Base-by-base conservation (phyloP, 768 basidiomycete species). In the Cystobasidium onofrii region DNA sequence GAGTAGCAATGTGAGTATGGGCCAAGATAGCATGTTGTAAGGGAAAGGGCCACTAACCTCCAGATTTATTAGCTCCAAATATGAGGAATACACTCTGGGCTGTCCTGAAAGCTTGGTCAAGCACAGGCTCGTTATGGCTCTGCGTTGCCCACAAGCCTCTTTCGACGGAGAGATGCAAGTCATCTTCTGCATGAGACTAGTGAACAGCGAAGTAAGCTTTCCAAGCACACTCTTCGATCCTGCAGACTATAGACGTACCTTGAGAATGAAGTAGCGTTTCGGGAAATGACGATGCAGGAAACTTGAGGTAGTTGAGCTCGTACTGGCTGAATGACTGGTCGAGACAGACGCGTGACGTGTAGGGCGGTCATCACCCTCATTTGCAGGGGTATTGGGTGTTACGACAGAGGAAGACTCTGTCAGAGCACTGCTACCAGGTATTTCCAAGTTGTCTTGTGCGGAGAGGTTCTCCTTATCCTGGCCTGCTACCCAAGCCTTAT, bases 51-150 rank as follows among this genome's bases (percentile, higher is more conserved):
- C 39, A 41, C 63, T 36, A 4, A 67, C 65, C 91, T 41, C 95
- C 92, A 72, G 89, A 90, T 80, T 89, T 91, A 82, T 97, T 97
- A 20, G 90, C 95, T 41, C 92, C 86, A 77, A 97, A 97, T 73
- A 98, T 87, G 54, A 97, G 85, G 78, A 85, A 90, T 1, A 97
- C 94, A n/a, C 73, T 73, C 29, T 94, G 90, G 75, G 89, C 89
- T 1, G 92, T 96, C n/a, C 93, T 87, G 81, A 84, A 98, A 0
- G 95, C 94, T 80, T 91, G 91, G 76, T 97, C 92, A 18, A 96
- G 83, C 61, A 95, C 87, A 10, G 86, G 87, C 81, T 78, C 78
- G 67, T 79, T 78, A 66, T 78, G 78, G 39, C 65, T 33, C 82
- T 98, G 95, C 0, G 94, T 97, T 55, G 90, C 89, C 95, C 95